Evolutionary conservation across 768 basidiomycete genomes (phyloP).

Genomic region (Boletus rubropictus): DNA sequence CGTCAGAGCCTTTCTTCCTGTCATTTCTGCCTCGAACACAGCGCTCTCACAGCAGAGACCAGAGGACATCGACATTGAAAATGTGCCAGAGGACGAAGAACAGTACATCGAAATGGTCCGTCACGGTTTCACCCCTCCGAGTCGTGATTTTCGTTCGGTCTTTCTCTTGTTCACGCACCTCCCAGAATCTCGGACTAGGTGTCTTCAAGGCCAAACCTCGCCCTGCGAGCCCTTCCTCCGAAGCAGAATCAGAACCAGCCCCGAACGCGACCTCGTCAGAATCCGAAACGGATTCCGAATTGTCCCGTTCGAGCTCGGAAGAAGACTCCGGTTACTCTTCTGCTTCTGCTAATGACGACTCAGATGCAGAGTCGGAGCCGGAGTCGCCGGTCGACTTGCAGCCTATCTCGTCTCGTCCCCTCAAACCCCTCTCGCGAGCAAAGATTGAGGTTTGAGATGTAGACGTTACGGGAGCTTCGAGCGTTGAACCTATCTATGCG

Average conservation of each 20-base stretch:
- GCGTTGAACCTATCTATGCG: not conserved
- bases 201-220: conserved; percentile 42
- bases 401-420: conserved; percentile 38
- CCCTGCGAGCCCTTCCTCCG: conserved; percentile 20
- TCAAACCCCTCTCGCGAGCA: conserved; percentile 42
- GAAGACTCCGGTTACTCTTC: conserved; percentile 11
- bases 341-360: conserved; percentile 6
- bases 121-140: not conserved
- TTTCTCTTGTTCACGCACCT: not conserved
- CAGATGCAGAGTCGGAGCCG: conserved; percentile 13
- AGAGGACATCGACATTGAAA: conserved; percentile 64
- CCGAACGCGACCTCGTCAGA: conserved; percentile 10
- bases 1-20: conserved; percentile 61
- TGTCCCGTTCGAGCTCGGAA: conserved; percentile 6
- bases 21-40: conserved; percentile 59
- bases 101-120: conserved; percentile 65
- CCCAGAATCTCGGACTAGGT: conserved; percentile 60
- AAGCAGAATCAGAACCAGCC: conserved; percentile 1
- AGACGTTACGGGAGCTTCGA: not conserved
- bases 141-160: not conserved
- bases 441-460: conserved; percentile 29
- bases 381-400: conserved; percentile 30
- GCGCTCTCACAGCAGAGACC: conserved; percentile 47
- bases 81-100: conserved; percentile 42
- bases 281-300: conserved; percentile 11